Base-by-base conservation (phyloP, 352 stramenopile genomes). In the Globisporangium acanthophoron region DNA sequence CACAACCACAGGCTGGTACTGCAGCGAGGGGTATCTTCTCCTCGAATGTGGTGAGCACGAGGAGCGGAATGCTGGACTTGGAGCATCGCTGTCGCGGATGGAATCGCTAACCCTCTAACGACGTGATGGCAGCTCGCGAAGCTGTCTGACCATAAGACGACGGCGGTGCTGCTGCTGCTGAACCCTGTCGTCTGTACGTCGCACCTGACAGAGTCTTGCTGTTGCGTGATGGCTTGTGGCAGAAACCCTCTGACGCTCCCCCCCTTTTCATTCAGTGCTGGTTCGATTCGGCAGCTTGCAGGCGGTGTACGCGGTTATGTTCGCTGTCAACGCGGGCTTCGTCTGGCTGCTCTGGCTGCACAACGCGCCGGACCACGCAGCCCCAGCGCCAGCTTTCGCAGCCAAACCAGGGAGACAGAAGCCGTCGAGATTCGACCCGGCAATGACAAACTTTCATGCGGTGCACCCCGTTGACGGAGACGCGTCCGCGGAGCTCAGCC, bases 311-410 rank as follows among this genome's bases (percentile, higher is more conserved):
- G 64, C 70, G 7, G 52, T 64, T 7, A 54, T 55, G 5, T 50
- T 79, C 21, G 45, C 82, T 52, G 66, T 74, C 63, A 87, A 87
- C 33, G 65, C 63, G 0, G 45, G 74, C 13, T 69, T 55, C 15
- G 52, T 80, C 15, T 84, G 73, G 71, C 48, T 74, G 12, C 52
- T 86, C 12, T 84, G 74, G 75, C 65, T 79, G 44, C 65, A 68
- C 18, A 48, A 54, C 1, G 54, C 67, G 2, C 33, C 40, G 11
- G 43, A 57, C 8, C 31, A 52, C 4, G 11, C 21, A 27, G 39
- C 59, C 9, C 21, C 46, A 21, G 24, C 40, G 40, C 37, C 44
- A 16, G 4, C 31, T 3, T 3, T 16, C 21, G 15, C 20, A 35
- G 6, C 15, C 20, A 41, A 29, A 20, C 40, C 41, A 12, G 1